Evolutionary conservation across 352 stramenopile genomes (phyloP), one percentile per base, ranked within the genome.

Genomic region (Phytopythium boreale): DNA sequence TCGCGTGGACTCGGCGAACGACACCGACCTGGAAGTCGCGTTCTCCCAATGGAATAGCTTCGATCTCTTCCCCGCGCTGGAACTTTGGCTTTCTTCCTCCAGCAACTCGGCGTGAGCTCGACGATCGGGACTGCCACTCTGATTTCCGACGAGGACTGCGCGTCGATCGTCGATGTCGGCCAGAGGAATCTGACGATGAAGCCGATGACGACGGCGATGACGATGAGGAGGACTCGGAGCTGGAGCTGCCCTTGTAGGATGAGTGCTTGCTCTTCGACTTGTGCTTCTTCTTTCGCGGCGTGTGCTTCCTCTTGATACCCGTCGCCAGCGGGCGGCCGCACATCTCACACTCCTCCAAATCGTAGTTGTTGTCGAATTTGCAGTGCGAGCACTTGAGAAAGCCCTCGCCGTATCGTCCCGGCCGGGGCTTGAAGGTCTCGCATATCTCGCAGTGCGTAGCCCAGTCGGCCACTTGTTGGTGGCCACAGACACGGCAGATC

Each of bases 301-400:
- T 64, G 22, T 61, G 26, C 50, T 80, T 84, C 29, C 71, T 85
- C 36, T 75, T 74, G 15, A 37, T 71, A 11, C 53, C 29, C 0
- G 59, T 36, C 56, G 67, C 74, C 20, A 90, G 62, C 4, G 68
- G 61, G 19, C 76, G 75, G 6, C 80, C 79, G 36, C 82, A 90
- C 70, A 90, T 87, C 53, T 89, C 82, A 29, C 82, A 90, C 12
- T 87, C 69, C 8, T 87, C 78, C 66, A 83, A 71, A 29, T 89
- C 82, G 57, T 80, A 88, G 56, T 89, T 91, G 70, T 91, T 91
- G 68, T 89, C 80, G 43, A 91, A 91, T 39, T 88, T 84, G 59
- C 82, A 91, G 41, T 86, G 71, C 24, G 64, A 69, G 53, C 82
- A 91, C 52, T 83, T 85, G 47, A 89, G 68, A 57, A 82, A 91